Evolutionary conservation across 805 yeast genomes (phyloP).

Genomic region (Yarrowia sp.): DNA sequence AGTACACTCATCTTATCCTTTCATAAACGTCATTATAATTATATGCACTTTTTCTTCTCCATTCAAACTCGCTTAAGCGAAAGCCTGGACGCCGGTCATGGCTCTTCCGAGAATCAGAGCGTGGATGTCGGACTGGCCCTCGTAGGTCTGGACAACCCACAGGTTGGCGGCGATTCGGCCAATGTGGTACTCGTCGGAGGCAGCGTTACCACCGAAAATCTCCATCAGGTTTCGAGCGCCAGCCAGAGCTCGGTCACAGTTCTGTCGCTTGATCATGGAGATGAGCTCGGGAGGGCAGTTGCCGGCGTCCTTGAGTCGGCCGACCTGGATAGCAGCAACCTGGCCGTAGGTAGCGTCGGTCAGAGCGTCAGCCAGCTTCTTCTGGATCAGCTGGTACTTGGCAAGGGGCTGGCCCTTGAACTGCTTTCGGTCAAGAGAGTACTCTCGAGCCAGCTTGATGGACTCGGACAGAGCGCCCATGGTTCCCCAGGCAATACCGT

Average conservation of each 20-base stretch:
- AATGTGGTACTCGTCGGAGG: conserved; percentile 56
- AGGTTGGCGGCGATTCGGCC: conserved; percentile 54
- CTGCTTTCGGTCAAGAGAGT: conserved; percentile 53
- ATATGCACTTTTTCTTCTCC: conserved; percentile 15
- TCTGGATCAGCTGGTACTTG: conserved; percentile 53
- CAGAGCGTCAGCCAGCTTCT: conserved; percentile 54
- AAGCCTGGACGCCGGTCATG: conserved; percentile 53
- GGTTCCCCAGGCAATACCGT: conserved; percentile 56
- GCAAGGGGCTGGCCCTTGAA: conserved; percentile 53
- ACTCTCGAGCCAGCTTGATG: conserved; percentile 50
- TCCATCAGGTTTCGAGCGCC: conserved; percentile 53
- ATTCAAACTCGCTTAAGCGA: conserved; percentile 42
- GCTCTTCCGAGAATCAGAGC: conserved; percentile 54
- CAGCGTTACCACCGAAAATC: conserved; percentile 56
- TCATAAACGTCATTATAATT: conserved; percentile 18
- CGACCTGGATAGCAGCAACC: conserved; percentile 53
- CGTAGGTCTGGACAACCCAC: conserved; percentile 56
- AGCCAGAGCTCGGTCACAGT: conserved; percentile 54
- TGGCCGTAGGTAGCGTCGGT: conserved; percentile 54
- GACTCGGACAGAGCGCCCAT: conserved; percentile 56
- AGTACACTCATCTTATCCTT: not conserved
- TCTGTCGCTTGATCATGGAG: conserved; percentile 54
- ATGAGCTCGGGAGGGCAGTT: conserved; percentile 54
- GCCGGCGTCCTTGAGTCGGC: conserved; percentile 53
- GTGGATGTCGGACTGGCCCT: conserved; percentile 57